phyloP scores from a whole-genome alignment of 2,329 filamentous ascomycete genomes.

The Achaetomium macrosporum region DNA sequence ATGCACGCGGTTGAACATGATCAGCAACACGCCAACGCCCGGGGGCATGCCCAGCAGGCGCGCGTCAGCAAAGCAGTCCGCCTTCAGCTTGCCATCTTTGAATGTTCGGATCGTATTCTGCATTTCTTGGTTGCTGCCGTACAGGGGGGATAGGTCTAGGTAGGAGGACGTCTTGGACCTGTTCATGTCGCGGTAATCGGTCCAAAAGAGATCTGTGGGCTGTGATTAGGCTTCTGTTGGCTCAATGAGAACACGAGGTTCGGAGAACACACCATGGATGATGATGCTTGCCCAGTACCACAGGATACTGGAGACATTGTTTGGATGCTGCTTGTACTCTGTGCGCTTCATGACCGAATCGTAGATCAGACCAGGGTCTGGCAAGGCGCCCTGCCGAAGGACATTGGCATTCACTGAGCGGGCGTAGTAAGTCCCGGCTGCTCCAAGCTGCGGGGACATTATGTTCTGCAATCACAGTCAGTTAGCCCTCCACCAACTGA shows the following conservation, averaged over 20 bases:
- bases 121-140: constrained; percentile 62
- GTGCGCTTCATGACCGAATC: constrained; percentile 55
- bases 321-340: constrained; percentile 55
- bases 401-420: constrained; percentile 56
- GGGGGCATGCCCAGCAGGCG: constrained; percentile 66
- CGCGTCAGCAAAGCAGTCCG: constrained; percentile 66
- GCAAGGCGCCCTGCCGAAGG: constrained; percentile 57
- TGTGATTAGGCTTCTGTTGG: background rate
- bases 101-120: constrained; percentile 64
- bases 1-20: constrained; percentile 82
- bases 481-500: background rate
- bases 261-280: constrained; percentile 56
- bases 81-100: constrained; percentile 64
- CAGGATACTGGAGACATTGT: constrained; percentile 65
- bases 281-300: constrained; percentile 71
- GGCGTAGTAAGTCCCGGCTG: constrained; percentile 61
- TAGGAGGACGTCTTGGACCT: constrained; percentile 65
- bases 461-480: constrained; percentile 46
- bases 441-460: constrained; percentile 58
- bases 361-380: constrained; percentile 59
- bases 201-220: constrained; percentile 60
- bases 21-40: constrained; percentile 62
- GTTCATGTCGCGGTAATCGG: constrained; percentile 54
- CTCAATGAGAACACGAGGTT: background rate
- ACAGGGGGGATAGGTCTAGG: constrained; percentile 65